Evolutionary conservation across 108 stramenopile genomes (phyloP).

Genomic region (Cyclotella kingstonii): DNA sequence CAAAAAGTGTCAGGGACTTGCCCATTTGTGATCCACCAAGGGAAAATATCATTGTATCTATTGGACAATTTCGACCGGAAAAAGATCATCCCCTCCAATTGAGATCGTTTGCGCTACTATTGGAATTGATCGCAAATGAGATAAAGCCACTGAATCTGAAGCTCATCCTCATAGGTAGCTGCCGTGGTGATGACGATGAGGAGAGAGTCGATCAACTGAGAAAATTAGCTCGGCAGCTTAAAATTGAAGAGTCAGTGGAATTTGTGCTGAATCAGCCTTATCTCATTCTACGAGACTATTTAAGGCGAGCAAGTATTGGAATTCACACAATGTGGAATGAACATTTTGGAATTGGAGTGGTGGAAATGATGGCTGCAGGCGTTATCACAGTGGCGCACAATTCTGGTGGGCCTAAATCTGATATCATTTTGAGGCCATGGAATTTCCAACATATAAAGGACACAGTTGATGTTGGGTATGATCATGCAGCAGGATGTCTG

Average conservation of each 20-base stretch:
- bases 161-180: constrained; percentile 92
- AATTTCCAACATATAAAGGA: constrained; percentile 14
- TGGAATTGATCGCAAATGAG: constrained; percentile 11
- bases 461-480: background rate
- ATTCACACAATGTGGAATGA: constrained; percentile 99
- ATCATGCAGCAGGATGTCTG: constrained; percentile 63
- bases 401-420: constrained; percentile 93
- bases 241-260: constrained; percentile 62
- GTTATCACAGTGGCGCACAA: constrained; percentile 91
- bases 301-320: constrained; percentile 79
- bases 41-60: constrained; percentile 73
- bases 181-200: constrained; percentile 84
- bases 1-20: constrained; percentile 44
- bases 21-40: constrained; percentile 22
- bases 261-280: constrained; percentile 93
- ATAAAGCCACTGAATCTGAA: constrained; percentile 35
- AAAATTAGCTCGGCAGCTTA: constrained; percentile 53
- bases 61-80: constrained; percentile 99
- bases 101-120: constrained; percentile 49
- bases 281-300: constrained; percentile 68
- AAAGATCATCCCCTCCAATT: constrained; percentile 95
- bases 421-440: constrained; percentile 56
- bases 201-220: constrained; percentile 63
- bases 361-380: constrained; percentile 99
- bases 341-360: constrained; percentile 99